Percentiles rank a stretch among this genome's conserved stretches.
These are phyloP conservation scores for Quercus glauca DNA, from an alignment of 306 rosid species.

Conservation along the genomic window DNA sequence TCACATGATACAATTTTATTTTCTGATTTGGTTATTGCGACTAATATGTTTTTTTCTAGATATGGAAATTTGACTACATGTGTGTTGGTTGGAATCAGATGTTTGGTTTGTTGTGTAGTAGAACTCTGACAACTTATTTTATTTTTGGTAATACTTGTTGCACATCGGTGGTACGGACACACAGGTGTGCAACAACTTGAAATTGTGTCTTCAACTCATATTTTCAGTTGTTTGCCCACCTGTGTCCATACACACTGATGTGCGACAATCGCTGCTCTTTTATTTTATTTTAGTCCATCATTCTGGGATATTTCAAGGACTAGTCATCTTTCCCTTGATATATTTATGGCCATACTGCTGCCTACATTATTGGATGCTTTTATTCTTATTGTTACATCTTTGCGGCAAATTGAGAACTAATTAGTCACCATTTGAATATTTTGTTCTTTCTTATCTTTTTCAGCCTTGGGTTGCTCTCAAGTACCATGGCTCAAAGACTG, in stretches of 20 bases:
- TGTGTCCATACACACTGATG: too few species aligned
- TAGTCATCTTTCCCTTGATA: background rate
- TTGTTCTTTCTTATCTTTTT: conserved; percentile 20
- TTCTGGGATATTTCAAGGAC: background rate
- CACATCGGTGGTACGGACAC: too few species aligned
- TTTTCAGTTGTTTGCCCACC: too few species aligned
- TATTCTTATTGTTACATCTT: background rate
- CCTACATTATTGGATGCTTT: background rate
- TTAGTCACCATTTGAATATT: background rate
- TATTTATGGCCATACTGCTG: background rate
- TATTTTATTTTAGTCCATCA: background rate
- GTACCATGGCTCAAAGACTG: conserved; percentile 79
- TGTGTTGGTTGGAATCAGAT: background rate
- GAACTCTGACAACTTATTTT: background rate
- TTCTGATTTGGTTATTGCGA: background rate
- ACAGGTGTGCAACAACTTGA: too few species aligned
- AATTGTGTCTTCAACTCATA: too few species aligned
- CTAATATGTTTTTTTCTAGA: background rate
- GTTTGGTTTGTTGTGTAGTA: background rate
- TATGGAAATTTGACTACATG: background rate
- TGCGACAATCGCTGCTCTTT: background rate
- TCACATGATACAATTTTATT: background rate
- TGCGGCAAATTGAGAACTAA: background rate
- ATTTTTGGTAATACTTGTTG: background rate
- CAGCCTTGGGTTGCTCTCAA: conserved; percentile 82